Percentiles rank a stretch among this genome's conserved stretches.
Conservation (phyloP, 371 early-diverging fungal species). For the Mortierella sp. region DNA sequence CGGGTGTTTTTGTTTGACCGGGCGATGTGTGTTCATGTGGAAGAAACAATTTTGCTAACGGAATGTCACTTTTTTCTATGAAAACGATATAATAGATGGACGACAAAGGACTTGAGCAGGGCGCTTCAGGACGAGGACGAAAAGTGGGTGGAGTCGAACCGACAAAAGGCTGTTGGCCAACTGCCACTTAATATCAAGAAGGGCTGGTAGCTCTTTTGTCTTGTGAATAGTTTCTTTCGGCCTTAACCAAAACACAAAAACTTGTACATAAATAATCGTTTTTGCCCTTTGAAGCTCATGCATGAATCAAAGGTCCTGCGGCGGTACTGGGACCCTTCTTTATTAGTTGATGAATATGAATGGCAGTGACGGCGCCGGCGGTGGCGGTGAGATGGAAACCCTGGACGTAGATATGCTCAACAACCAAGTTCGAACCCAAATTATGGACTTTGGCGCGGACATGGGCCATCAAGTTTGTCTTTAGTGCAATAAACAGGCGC, state of each 20-base stretch:
- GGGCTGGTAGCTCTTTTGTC: conserved; percentile 36
- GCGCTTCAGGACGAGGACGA: conserved; percentile 32
- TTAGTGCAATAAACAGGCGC: conserved; percentile 24
- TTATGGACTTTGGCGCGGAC: conserved; percentile 21
- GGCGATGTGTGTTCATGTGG: too few relatives aligned
- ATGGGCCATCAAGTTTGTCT: conserved; percentile 20
- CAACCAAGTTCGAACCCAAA: conserved; percentile 27
- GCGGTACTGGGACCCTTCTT: too few relatives aligned
- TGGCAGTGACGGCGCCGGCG: conserved; percentile 5
- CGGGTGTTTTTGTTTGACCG: neutral
- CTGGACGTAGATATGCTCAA: conserved; percentile 28
- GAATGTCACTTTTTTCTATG: conserved; percentile 2
- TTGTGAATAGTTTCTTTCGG: too few relatives aligned
- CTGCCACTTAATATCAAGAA: conserved; percentile 43
- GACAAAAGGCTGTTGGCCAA: neutral
- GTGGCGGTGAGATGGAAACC: conserved; percentile 15
- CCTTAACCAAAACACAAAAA: too few relatives aligned
- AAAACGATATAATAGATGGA: conserved; percentile 25
- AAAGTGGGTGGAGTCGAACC: conserved; percentile 33
- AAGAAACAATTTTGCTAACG: too few relatives aligned
- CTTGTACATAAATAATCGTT: too few relatives aligned
- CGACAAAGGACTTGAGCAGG: conserved; percentile 31
- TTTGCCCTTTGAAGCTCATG: too few relatives aligned
- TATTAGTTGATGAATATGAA: too few relatives aligned
- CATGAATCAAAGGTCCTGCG: too few relatives aligned